These are phyloP conservation scores for Colletotrichum sublineola DNA, from an alignment of 2,329 filamentous ascomycete genomes.

Conservation along the genomic window DNA sequence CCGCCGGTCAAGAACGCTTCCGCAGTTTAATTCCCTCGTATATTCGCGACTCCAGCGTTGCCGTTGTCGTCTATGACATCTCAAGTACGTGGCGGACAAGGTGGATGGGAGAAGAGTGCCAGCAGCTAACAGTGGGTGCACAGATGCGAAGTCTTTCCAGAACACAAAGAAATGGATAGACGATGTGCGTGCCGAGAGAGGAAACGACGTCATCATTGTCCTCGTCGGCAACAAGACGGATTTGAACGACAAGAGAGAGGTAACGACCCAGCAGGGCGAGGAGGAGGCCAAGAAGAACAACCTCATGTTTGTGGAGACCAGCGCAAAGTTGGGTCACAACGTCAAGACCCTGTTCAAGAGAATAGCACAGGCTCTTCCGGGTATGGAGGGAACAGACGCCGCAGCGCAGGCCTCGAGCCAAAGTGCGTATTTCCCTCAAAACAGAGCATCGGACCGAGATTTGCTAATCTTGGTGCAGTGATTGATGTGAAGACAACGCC, in stretches of 20 bases:
- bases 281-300: constrained; percentile 99
- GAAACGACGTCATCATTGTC: constrained; percentile 99
- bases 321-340: constrained; percentile 96
- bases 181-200: constrained; percentile 94
- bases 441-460: neutral
- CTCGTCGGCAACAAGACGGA: constrained; percentile 99
- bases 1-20: constrained; percentile 96
- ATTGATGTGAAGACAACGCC: constrained; percentile 92
- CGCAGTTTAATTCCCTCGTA: constrained; percentile 97
- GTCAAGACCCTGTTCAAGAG: constrained; percentile 97
- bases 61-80: constrained; percentile 98
- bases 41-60: constrained; percentile 97
- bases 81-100: constrained; percentile 71
- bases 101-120: neutral
- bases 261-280: constrained; percentile 95
- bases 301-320: constrained; percentile 99
- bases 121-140: constrained; percentile 9
- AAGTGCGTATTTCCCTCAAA: constrained; percentile 69
- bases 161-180: constrained; percentile 99
- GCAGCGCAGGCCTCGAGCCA: constrained; percentile 79
- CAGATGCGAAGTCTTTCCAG: constrained; percentile 94
- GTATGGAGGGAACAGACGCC: constrained; percentile 93
- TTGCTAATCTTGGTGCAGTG: constrained; percentile 67
- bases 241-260: constrained; percentile 97
- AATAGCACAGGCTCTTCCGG: constrained; percentile 97